Percentiles rank a stretch among this genome's conserved stretches.
Evolutionary conservation across 305 asterid species (phyloP).

Genomic region (Lippia alba): DNA sequence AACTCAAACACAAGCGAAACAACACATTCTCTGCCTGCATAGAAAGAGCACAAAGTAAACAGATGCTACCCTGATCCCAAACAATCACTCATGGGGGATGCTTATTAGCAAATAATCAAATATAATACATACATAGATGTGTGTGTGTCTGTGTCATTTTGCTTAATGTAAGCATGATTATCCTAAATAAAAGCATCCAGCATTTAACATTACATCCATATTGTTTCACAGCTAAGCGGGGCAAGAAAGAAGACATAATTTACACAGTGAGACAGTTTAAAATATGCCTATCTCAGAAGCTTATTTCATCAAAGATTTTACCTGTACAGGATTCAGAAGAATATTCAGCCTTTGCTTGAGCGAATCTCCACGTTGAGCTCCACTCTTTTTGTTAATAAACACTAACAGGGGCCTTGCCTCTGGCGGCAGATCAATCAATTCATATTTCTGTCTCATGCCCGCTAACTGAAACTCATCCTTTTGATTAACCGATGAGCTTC

Average conservation of each 20-base stretch:
- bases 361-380: conserved; percentile 93
- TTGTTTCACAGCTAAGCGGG: not conserved
- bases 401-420: conserved; percentile 91
- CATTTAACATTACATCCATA: conserved; percentile 21
- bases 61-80: conserved; percentile 1
- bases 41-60: conserved; percentile 16
- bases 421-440: conserved; percentile 88
- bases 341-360: conserved; percentile 80
- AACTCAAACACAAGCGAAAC: not conserved
- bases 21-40: not conserved
- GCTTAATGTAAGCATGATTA: conserved; percentile 8
- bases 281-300: conserved; percentile 30
- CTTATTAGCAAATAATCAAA: not conserved
- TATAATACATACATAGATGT: no score
- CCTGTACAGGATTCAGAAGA: conserved; percentile 96
- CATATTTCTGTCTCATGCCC: conserved; percentile 69
- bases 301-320: conserved; percentile 38
- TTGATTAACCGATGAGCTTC: conserved; percentile 65
- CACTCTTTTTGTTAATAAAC: conserved; percentile 92
- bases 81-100: conserved; percentile 9
- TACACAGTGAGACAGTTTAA: conserved; percentile 13
- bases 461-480: conserved; percentile 63
- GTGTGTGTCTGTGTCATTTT: not conserved
- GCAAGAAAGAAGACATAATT: not conserved
- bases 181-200: conserved; percentile 21